Percentiles rank a stretch among this genome's conserved stretches.
Evolutionary conservation across 2,329 filamentous ascomycete genomes (phyloP).

Genomic region (Ceratocystis diversiconidia): DNA sequence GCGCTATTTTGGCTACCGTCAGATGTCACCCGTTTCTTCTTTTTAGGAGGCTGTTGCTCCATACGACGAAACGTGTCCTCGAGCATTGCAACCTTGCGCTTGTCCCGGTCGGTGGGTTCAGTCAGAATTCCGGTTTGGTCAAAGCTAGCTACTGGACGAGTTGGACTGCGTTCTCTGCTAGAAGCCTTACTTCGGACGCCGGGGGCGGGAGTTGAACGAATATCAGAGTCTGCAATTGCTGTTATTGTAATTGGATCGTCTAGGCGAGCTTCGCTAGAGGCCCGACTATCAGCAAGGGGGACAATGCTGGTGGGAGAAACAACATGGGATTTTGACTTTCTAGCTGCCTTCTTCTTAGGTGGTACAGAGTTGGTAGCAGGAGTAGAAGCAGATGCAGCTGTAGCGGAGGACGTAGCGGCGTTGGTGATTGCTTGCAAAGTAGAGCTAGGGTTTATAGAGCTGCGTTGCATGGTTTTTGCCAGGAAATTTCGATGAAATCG

Average conservation of each 20-base stretch:
- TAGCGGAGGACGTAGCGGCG: background rate
- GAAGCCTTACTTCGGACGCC: constrained; percentile 47
- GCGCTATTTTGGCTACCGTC: constrained; percentile 31
- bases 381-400: background rate
- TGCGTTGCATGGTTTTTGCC: constrained; percentile 31
- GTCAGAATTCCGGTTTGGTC: constrained; percentile 47
- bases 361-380: background rate
- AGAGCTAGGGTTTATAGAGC: background rate
- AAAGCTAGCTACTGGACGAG: constrained; percentile 41
- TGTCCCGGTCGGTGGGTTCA: constrained; percentile 51
- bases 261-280: constrained; percentile 45
- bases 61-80: constrained; percentile 50
- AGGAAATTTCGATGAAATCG: constrained; percentile 45
- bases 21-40: constrained; percentile 49
- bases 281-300: constrained; percentile 48
- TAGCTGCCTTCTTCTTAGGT: constrained; percentile 34
- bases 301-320: constrained; percentile 49
- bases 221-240: constrained; percentile 34
- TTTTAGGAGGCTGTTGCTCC: constrained; percentile 41
- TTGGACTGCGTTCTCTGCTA: constrained; percentile 51
- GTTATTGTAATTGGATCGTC: constrained; percentile 31
- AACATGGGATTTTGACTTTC: constrained; percentile 41
- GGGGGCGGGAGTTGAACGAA: constrained; percentile 35
- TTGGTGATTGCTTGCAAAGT: constrained; percentile 18
- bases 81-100: constrained; percentile 51